Evolutionary conservation across 768 basidiomycete species (phyloP).

Genomic region (Mycena sanguinolenta): DNA sequence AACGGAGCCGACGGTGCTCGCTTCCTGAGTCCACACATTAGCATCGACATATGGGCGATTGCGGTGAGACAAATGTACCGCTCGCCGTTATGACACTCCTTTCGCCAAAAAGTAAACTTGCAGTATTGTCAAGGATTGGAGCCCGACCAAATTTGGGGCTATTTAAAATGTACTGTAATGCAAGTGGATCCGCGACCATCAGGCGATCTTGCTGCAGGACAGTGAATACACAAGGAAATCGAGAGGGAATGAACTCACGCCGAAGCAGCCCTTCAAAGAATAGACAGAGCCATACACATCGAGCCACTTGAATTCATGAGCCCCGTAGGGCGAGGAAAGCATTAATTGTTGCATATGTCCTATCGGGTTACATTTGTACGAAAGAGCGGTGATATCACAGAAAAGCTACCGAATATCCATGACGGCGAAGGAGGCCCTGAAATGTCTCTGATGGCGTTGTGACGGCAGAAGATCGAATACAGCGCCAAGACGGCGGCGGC

Average conservation of each 20-base stretch:
- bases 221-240: neutral
- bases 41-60: neutral
- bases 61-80: neutral
- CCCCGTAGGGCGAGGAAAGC: constrained; percentile 5
- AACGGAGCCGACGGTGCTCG: constrained; percentile 8
- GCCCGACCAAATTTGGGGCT: constrained; percentile 9
- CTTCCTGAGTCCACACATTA: constrained; percentile 7
- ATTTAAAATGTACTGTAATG: constrained; percentile 19
- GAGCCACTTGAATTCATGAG: constrained; percentile 11
- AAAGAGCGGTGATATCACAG: neutral
- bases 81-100: neutral
- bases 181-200: constrained; percentile 16
- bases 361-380: neutral
- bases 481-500: constrained; percentile 1
- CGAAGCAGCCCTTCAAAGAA: constrained; percentile 24
- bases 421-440: constrained; percentile 19
- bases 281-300: constrained; percentile 20
- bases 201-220: constrained; percentile 24
- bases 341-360: constrained; percentile 4
- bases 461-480: constrained; percentile 11
- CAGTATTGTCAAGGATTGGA: neutral
- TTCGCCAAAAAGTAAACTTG: constrained; percentile 15
- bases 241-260: constrained; percentile 3
- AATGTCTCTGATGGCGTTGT: neutral
- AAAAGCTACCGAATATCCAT: constrained; percentile 20